Conservation (phyloP, 164 flowering plant species). For the Umbilicus rupestris region DNA sequence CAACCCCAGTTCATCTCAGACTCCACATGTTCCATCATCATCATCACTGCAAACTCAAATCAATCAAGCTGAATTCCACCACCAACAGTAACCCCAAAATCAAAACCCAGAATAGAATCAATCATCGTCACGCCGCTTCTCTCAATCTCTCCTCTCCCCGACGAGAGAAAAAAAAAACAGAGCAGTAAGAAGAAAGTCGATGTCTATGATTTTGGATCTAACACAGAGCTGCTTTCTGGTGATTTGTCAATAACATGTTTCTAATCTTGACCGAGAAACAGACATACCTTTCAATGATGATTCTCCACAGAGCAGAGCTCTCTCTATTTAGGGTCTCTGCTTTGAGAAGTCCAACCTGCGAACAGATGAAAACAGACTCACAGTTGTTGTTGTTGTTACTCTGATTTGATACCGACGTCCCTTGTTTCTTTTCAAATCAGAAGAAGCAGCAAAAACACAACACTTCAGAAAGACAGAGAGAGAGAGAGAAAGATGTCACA, state of each 20-base stretch:
- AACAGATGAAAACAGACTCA: not conserved
- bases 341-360: not conserved
- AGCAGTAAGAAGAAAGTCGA: not conserved
- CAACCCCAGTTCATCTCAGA: not conserved
- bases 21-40: too few relatives aligned
- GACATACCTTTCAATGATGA: too few relatives aligned
- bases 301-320: too few relatives aligned
- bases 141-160: too few relatives aligned
- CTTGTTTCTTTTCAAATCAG: not conserved
- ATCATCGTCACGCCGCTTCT: not conserved
- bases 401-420: not conserved
- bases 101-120: not conserved
- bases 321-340: too few relatives aligned
- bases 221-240: not conserved
- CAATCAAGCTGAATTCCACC: not conserved
- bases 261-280: too few relatives aligned
- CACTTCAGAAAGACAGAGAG: too few relatives aligned
- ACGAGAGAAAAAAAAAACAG: not conserved
- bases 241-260: not conserved
- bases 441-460: too few relatives aligned
- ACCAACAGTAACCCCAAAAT: too few relatives aligned
- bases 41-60: constrained; percentile 1
- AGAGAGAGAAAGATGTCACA: too few relatives aligned
- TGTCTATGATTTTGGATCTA: not conserved
- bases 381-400: too few relatives aligned